Base-by-base conservation (phyloP, 768 basidiomycete genomes). In the Phallus indusiatus region DNA sequence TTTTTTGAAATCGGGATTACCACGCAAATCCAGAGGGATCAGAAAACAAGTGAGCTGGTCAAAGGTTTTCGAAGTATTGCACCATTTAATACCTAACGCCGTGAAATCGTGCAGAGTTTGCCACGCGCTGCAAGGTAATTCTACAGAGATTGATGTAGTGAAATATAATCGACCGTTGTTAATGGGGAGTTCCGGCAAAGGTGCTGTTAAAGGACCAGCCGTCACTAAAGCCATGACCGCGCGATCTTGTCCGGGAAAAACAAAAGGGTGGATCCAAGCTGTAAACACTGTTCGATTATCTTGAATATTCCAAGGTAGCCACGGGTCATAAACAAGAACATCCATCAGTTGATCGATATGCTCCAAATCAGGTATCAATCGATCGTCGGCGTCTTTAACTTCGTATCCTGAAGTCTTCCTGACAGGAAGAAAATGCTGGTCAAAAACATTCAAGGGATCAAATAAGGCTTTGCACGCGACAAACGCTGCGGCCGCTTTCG, bases 401-500 rank as follows among this genome's bases (percentile, higher is more conserved):
- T 73, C 76, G 33, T 74, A 75, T 5, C 75, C 80, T 46, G 73
- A 73, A 28, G 78, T 70, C 48, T 76, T 77, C 14, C 82, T 76
- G n/a, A 79, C 74, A 0, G 93, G 92, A 10, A 92, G 76, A 1
- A 95, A 78, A 66, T 88, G 85, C 59, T 92, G 84, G 65, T 94
- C 86, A 64, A 94, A 86, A 5, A 90, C 85, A 28, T 86, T 79
- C n/a, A 90, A 72, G n/a, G 42, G 42, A 28, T 75, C 73, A 61
- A 85, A 80, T 16, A 95, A 76, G 1, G 75, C 74, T 64, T 81
- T 83, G 20, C 90, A 88, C 2, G 87, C 91, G 61, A 81, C 71
- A 68, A 90, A 94, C 0, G 90, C 88, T 11, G 81, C 90, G 2
- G 87, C 86, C 7, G 92, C 84, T 64, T 83, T 90, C 0, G 93